Base-by-base conservation (phyloP, 176 grass and related monocot genomes). In the Otatea glauca region DNA sequence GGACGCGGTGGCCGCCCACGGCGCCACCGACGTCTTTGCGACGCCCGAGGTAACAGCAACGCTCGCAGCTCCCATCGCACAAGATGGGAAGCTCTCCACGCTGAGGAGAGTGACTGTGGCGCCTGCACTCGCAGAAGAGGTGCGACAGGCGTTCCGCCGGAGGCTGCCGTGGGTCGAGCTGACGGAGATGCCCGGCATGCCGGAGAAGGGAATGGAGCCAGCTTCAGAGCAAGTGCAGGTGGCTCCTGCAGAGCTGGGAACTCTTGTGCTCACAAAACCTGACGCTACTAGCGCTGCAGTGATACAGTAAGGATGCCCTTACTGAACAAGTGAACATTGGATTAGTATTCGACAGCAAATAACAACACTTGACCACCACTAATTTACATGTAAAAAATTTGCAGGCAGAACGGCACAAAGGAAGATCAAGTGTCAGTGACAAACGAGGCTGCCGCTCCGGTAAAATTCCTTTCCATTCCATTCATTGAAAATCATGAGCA, bases 161-260 rank as follows among this genome's bases (percentile, higher is more conserved):
- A 83, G 80, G 68, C 68, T 90, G 23, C 68, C 84, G 2, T 90
- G 80, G 84, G 84, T 90, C 18, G 41, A 79, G 5, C 45, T 90
- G 12, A 65, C 2, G 0, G 77, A 76, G 56, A 51, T 80, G 7
- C 5, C 25, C 6, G 10, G 32, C 61, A 3, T 2, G 41, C 37
- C 48, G 24, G 37, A 84, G 37, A 79, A 3, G 4, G 23, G 13
- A 34, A 68, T 13, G 2, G 79, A 60, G 60, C 3, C 64, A 15
- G 29, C 21, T 32, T 20, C 74, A 3, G 25, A 81, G 58, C 35
- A 53, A 14, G 13, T 68, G 29, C 61, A 76, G 18, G 65, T 83
- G 9, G 44, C 62, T 51, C 72, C 83, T 9, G 63, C 88, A 10
- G 48, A 83, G 61, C 53, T 90, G 6, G 74, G 76, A 59, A 11